phyloP scores from a whole-genome alignment of 768 basidiomycete species.

The Multifurca ochricompacta region DNA sequence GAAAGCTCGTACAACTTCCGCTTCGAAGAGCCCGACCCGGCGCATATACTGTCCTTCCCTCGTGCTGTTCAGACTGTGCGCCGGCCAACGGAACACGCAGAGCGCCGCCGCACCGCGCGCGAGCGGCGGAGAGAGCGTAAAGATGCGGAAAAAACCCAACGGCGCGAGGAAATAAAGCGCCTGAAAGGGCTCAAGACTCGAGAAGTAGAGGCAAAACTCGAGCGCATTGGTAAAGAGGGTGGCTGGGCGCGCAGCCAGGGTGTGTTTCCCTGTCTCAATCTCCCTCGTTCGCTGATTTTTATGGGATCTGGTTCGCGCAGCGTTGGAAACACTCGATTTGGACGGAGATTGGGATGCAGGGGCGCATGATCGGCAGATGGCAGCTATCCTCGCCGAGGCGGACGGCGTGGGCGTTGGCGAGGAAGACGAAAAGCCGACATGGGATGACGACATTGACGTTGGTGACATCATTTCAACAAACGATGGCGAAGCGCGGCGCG shows the following conservation, averaged over 20 bases:
- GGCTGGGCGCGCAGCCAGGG: constrained; percentile 38
- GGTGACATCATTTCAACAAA: constrained; percentile 45
- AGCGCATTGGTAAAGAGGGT: constrained; percentile 62
- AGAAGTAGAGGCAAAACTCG: constrained; percentile 69
- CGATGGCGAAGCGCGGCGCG: constrained; percentile 23
- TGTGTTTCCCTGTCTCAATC: not conserved
- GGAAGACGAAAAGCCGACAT: constrained; percentile 65
- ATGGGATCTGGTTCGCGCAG: constrained; percentile 29
- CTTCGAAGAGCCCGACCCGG: constrained; percentile 84
- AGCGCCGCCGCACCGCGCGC: constrained; percentile 70
- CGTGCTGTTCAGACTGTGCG: constrained; percentile 61
- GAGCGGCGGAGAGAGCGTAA: constrained; percentile 69
- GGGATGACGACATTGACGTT: constrained; percentile 88
- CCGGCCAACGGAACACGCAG: constrained; percentile 53
- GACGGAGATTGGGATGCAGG: constrained; percentile 92
- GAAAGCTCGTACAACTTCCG: constrained; percentile 98
- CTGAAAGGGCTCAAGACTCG: constrained; percentile 80
- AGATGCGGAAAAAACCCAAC: constrained; percentile 64
- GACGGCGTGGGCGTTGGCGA: constrained; percentile 29
- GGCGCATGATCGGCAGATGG: constrained; percentile 79
- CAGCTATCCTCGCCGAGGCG: constrained; percentile 55
- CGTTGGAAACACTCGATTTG: constrained; percentile 64
- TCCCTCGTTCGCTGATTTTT: not conserved
- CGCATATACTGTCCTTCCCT: constrained; percentile 64
- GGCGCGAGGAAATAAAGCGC: constrained; percentile 73